These are phyloP conservation scores for Silybum marianum DNA, from an alignment of 129 eudicot species.

Conservation along the genomic window DNA sequence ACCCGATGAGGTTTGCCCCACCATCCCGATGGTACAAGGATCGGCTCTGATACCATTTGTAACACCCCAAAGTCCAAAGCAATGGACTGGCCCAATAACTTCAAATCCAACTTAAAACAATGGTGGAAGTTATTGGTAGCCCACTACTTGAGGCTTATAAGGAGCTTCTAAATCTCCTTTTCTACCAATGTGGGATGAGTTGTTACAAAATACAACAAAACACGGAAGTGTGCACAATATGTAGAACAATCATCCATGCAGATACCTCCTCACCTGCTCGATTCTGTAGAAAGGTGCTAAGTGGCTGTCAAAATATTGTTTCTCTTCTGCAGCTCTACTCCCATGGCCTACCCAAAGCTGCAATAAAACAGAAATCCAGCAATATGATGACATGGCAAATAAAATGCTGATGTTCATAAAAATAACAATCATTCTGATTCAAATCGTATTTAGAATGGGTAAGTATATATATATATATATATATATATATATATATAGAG, in stretches of 20 bases:
- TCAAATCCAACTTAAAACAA: too few relatives aligned
- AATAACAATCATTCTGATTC: background rate
- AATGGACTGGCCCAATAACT: too few relatives aligned
- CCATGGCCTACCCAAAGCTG: conserved; percentile 99
- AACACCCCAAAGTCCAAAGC: too few relatives aligned
- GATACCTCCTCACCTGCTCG: conserved; percentile 70
- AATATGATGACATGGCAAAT: background rate
- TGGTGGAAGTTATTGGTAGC: too few relatives aligned
- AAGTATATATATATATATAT: too few relatives aligned
- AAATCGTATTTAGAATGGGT: background rate
- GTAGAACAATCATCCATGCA: background rate
- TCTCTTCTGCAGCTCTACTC: conserved; percentile 97
- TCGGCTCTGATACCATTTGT: too few relatives aligned
- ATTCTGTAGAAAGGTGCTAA: conserved; percentile 95
- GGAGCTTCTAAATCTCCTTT: too few relatives aligned
- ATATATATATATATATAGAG: too few relatives aligned
- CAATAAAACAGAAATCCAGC: conserved; percentile 27
- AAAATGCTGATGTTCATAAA: background rate
- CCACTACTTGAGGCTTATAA: too few relatives aligned
- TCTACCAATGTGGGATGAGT: too few relatives aligned
- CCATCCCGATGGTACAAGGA: too few relatives aligned
- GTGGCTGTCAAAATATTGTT: conserved; percentile 85
- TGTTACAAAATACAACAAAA: background rate
- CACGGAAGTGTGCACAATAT: background rate
- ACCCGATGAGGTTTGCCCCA: too few relatives aligned